Evolutionary conservation across 176 grass and related monocot species (phyloP).

Genomic region (Avena eriantha): DNA sequence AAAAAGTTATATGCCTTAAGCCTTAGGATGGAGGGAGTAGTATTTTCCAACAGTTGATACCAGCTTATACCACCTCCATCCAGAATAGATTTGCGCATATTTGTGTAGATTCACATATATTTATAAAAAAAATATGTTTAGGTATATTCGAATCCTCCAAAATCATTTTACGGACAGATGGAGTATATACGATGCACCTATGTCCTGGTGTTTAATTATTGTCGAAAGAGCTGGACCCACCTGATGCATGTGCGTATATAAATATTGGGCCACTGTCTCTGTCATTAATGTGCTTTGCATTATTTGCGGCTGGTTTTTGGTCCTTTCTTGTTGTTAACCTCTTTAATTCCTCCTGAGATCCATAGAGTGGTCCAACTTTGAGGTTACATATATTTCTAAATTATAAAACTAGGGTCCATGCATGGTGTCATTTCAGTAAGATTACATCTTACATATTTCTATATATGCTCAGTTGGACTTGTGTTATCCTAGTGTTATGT

Average conservation of each 20-base stretch:
- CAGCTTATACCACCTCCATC: no score
- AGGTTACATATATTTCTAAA: not conserved
- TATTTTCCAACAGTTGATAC: no score
- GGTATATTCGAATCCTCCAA: no score
- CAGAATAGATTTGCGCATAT: no score
- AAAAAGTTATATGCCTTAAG: no score
- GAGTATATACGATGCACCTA: not conserved
- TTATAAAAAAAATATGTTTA: no score
- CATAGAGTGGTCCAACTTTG: not conserved
- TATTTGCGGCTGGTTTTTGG: not conserved
- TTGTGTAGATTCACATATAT: no score
- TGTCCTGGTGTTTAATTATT: constrained; percentile 1
- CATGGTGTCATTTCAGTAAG: not conserved
- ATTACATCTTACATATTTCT: not conserved
- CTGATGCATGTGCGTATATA: not conserved
- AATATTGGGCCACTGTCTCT: not conserved
- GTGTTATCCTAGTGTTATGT: no score
- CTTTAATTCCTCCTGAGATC: not conserved
- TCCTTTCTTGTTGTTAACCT: constrained; percentile 6
- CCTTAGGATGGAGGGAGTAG: no score
- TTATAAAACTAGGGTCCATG: not conserved
- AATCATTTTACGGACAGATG: no score
- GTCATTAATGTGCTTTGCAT: not conserved
- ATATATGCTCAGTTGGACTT: not conserved
- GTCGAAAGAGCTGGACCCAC: not conserved